Conservation (phyloP, 2,329 filamentous ascomycete species). For the Pseudonectria buxi region DNA sequence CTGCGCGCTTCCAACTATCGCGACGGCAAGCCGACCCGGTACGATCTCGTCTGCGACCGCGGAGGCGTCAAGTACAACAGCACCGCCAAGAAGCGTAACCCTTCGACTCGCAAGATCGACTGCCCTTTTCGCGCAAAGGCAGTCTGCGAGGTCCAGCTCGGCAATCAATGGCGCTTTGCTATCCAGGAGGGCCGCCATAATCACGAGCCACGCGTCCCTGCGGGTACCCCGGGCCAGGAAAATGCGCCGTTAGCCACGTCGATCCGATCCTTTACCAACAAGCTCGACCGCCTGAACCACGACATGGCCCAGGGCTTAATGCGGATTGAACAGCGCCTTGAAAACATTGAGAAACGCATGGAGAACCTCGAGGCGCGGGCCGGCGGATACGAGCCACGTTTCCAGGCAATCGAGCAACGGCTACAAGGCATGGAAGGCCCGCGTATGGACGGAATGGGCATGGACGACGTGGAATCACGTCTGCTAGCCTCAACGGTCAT, state of each 20-base stretch:
- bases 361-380: conserved; percentile 44
- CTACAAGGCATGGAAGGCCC: conserved; percentile 37
- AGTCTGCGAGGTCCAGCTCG: conserved; percentile 55
- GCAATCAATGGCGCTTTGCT: conserved; percentile 58
- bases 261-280: conserved; percentile 51
- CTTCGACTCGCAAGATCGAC: conserved; percentile 57
- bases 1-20: conserved; percentile 57
- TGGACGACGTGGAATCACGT: conserved; percentile 40
- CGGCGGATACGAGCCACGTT: conserved; percentile 37
- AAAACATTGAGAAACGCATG: conserved; percentile 48
- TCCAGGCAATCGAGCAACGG: conserved; percentile 37
- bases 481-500: conserved; percentile 38
- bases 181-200: conserved; percentile 56
- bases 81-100: conserved; percentile 58
- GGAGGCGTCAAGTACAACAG: conserved; percentile 59
- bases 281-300: conserved; percentile 52
- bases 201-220: conserved; percentile 51
- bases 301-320: conserved; percentile 48
- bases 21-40: conserved; percentile 55
- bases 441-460: conserved; percentile 36
- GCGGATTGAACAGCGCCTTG: conserved; percentile 43
- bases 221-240: conserved; percentile 48
- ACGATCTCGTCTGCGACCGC: conserved; percentile 57
- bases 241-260: conserved; percentile 52
- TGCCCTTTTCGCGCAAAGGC: conserved; percentile 58